Base-by-base conservation (phyloP, 2,329 filamentous ascomycete species). In the Cadophora sp. region DNA sequence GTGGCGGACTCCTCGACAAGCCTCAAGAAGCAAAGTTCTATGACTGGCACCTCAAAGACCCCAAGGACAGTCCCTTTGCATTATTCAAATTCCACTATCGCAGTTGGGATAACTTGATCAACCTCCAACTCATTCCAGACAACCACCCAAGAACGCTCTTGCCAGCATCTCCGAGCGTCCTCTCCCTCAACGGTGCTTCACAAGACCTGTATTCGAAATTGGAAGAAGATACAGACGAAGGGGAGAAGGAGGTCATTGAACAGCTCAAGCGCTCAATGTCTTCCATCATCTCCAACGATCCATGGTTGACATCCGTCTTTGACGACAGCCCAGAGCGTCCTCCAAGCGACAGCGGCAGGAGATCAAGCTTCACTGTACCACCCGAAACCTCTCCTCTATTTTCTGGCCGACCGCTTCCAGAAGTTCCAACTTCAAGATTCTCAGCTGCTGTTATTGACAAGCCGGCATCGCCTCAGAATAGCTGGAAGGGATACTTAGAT, bases 41-140 rank as follows among this genome's bases (percentile, higher is more conserved):
- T 71, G 81, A 86, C 70, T 89, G 83, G 77, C 76, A 81, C 53
- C 78, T 89, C 3, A 73, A 82, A 26, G 87, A 89, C 66, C 76
- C 84, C 0, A 84, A 80, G 64, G 82, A 87, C 53, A 79, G 76
- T 1, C 87, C 87, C 0, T 88, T 83, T 69, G 83, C 82, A 4
- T 82, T 81, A 0, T 89, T 88, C 68, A 80, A 80, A 29, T 86
- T 88, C 69, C 84, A 89, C 68, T 89, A 89, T 70, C 82, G 86
- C 34, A 85, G 83, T 7, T 84, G 81, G 82, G 78, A 80, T 11
- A 82, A 81, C 64, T 80, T 89, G 12, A 73, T 79, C 8, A 76
- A 80, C 37, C 79, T 87, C 11, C 84, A 84, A 64, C 76, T 89
- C 4, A 80, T 86, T 29, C 72, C 76, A 14, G 19, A 64, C 14